phyloP scores from a whole-genome alignment of 208 protist species.

The Trypanosomatidae sp. region DNA sequence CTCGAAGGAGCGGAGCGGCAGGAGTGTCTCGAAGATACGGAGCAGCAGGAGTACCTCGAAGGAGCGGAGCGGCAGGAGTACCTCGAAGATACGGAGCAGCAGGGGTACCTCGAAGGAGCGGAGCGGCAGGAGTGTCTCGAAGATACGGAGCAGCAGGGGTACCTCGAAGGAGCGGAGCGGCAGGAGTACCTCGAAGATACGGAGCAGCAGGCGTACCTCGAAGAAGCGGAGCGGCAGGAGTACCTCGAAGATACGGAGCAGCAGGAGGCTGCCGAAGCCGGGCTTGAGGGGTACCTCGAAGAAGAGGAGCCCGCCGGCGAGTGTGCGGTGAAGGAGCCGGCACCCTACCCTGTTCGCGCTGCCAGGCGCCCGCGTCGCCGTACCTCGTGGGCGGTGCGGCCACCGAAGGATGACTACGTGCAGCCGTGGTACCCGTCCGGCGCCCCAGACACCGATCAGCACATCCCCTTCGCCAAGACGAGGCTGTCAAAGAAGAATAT shows the following conservation, averaged over 20 bases:
- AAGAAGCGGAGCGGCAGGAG: slow-evolving; percentile 1
- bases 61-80: slow-evolving; percentile 4
- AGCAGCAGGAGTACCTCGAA: not conserved
- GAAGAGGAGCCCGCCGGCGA: slow-evolving; percentile 22
- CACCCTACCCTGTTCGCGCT: slow-evolving; percentile 7
- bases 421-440: slow-evolving; percentile 74
- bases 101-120: slow-evolving; percentile 8
- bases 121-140: slow-evolving; percentile 11
- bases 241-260: slow-evolving; percentile 6
- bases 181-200: no score
- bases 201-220: slow-evolving; percentile 8
- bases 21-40: not conserved
- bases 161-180: slow-evolving; percentile 13
- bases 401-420: slow-evolving; percentile 27
- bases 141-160: slow-evolving; percentile 1
- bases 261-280: slow-evolving; percentile 12
- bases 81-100: not conserved
- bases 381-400: slow-evolving; percentile 8
- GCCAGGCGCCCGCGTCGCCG: slow-evolving; percentile 5
- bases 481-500: slow-evolving; percentile 50
- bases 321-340: slow-evolving; percentile 6
- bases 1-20: no score
- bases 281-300: slow-evolving; percentile 7
- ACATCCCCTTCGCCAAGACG: slow-evolving; percentile 75
- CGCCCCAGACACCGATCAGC: slow-evolving; percentile 40